Base-by-base conservation (phyloP, 192 early-diverging fungal genomes). In the Spizellomyces punctatus region DNA sequence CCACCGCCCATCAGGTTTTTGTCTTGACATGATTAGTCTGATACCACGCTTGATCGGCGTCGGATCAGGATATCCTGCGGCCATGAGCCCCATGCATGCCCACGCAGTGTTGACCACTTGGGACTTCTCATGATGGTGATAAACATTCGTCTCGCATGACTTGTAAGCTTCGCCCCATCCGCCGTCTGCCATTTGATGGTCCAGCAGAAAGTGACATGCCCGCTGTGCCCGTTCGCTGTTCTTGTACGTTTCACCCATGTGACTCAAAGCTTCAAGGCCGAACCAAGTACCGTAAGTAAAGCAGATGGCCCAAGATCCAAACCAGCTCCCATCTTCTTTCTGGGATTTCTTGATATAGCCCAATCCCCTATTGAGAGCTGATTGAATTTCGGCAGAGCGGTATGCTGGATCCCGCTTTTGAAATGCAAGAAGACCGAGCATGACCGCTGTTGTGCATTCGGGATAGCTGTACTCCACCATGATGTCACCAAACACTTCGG, bases 121-220 rank as follows among this genome's bases (percentile, higher is more conserved):
- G 21, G 95, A 91, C 36, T 85, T 58, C n/a, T 77, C 76, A 63
- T 91, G 88, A 48, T 88, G 81, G 44, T 83, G 71, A 63, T 88
- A 95, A 1, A 78, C 85, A 71, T 71, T 80, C 7, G 77, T 74
- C 72, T 94, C 94, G 68, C 91, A 94, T 4, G 93, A 87, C 85
- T 93, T 90, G 82, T 95, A 99, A 10, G 88, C 79, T 80, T 99
- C 97, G 67, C 97, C 97, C 97, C 97, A 99, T 6, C 97, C 97
- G 67, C 97, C 97, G 72, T 99, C 97, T 10, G 62, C 76, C 56
- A 87, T 83, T 85, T 99, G 97, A 64, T 93, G 92, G 8, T 90
- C 86, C 21, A 95, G 79, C 59, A 99, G 64, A 74, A 97, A 98
- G n/a, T 95, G 91, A 73, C 97, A 99, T 1, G 89, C 97, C 1